Base-by-base conservation (phyloP, 257 asterid genomes). In the Knoxia roxburghii region DNA sequence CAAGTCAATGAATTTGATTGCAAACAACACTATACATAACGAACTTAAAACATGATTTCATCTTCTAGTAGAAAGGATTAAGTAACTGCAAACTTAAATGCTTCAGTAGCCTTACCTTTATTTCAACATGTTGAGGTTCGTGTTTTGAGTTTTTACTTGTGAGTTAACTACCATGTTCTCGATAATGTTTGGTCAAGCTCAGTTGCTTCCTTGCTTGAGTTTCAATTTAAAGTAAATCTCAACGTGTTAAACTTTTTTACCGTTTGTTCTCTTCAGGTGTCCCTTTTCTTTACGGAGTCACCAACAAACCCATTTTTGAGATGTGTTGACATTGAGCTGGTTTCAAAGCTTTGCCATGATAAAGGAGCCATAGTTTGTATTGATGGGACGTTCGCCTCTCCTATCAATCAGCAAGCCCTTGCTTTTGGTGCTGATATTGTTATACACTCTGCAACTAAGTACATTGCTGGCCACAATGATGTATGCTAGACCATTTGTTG, bases 321-420 rank as follows among this genome's bases (percentile, higher is more conserved):
- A 75, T 89, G 96, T 74, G 98, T 91, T 71, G 95, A 91, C 82
- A 84, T 91, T 82, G 91, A 89, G 87, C 76, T 80, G 74, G 94
- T 87, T 73, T 85, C 98, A 2, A 91, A 82, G 85, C 90, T 89
- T 65, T 91, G 98, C 78, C 98, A 87, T 76, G 87, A 72, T 53
- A 89, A 87, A 67, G 98, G 98, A 70, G 90, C 94, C 60, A 56
- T 91, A 76, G 96, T 89, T 27, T 83, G 89, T 57, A 69, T 91
- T 48, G 98, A 91, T 67, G 98, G 98, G 72, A 91, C 98, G 33
- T 89, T 91, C 73, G 98, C 98, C 27, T 87, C 98, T 63, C 96
- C 98, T 69, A 78, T 91, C 60, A 91, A 91, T 86, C 98, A 91
- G 87, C 89, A 89, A 82, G 94, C 91, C 62, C 80, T 91, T 78